Evolutionary conservation across 1,139 yeast genomes (phyloP).

Genomic region (Lizanozyma gosingica): DNA sequence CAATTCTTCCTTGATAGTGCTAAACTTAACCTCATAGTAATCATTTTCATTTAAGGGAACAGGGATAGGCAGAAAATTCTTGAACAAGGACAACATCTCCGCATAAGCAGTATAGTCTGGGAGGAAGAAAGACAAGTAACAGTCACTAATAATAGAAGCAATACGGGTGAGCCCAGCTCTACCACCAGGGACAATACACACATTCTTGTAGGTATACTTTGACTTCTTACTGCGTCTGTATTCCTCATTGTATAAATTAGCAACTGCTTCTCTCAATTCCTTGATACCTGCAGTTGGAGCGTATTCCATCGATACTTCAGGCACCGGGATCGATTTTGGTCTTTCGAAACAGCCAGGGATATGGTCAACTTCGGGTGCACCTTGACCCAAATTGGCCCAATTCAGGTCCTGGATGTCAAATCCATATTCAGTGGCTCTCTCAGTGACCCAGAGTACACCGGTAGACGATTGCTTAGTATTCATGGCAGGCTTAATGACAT

Average conservation of each 20-base stretch:
- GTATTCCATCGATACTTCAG: slow-evolving; percentile 48
- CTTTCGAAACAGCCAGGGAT: slow-evolving; percentile 54
- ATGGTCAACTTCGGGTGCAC: slow-evolving; percentile 61
- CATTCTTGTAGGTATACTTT: slow-evolving; percentile 57
- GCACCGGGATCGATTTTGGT: slow-evolving; percentile 45
- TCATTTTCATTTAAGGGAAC: slow-evolving; percentile 56
- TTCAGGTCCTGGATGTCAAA: slow-evolving; percentile 38
- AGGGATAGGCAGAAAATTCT: slow-evolving; percentile 61
- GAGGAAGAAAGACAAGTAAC: slow-evolving; percentile 54
- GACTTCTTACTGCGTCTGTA: slow-evolving; percentile 43
- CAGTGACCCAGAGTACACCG: slow-evolving; percentile 66
- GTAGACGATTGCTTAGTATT: slow-evolving; percentile 57
- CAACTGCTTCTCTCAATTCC: slow-evolving; percentile 53
- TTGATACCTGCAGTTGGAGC: slow-evolving; percentile 60
- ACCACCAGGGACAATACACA: slow-evolving; percentile 64
- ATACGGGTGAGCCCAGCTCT: slow-evolving; percentile 61
- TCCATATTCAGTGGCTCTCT: slow-evolving; percentile 56
- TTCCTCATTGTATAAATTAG: slow-evolving; percentile 49
- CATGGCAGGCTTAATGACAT: slow-evolving; percentile 50
- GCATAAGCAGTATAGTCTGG: slow-evolving; percentile 69
- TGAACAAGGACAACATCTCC: slow-evolving; percentile 61
- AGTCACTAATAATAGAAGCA: slow-evolving; percentile 55
- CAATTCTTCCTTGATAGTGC: slow-evolving; percentile 47
- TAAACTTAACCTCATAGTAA: slow-evolving; percentile 51
- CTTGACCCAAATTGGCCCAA: slow-evolving; percentile 66